Base-by-base conservation (phyloP, 176 grass and related monocot genomes). In the Neostapfia colusana region DNA sequence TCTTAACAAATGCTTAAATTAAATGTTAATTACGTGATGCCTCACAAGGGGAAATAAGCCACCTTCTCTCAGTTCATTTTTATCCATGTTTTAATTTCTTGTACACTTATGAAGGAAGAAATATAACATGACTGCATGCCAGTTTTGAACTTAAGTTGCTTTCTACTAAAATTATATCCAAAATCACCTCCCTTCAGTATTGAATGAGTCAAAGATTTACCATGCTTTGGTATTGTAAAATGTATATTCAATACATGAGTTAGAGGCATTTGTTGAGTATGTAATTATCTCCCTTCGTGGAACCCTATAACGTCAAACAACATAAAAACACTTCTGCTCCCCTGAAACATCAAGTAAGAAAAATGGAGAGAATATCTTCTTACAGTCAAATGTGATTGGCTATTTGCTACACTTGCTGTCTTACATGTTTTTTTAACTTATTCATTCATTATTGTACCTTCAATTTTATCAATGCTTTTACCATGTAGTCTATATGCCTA, bases 361-460 rank as follows among this genome's bases (percentile, higher is more conserved):
- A 70, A 69, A 20, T 46, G 24, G n/a, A 50, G 48, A 27, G 39
- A 67, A 0, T 34, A 28, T 11, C 63, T 48, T 25, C 34, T 75
- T 63, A 39, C 58, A 69, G 36, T 35, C 20, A 37, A 56, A 58
- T 9, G 40, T 49, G 25, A 27, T 34, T 44, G 38, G 13, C 16
- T 10, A 57, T 26, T 55, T 49, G 54, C 4, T 49, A 75, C 25
- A 34, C 10, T 80, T 60, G 69, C 8, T 68, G 25, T 39, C 35
- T 75, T 43, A 25, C 17, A 53, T 61, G 25, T 54, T 7, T 61
- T 15, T 59, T 86, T 63, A 27, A 13, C 39, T 69, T 38, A 20
- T 54, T 86, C 63, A 45, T 25, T 21, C 16, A 56, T 65, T 87
- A 57, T 56, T 72, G 17, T 74, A 45, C n/a, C 36, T 39, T 28